A percentile compares a stretch with the other conserved stretches of the same genome.
Conservation (phyloP, 2,329 filamentous ascomycete genomes). For the Ophiocordyceps australis region DNA sequence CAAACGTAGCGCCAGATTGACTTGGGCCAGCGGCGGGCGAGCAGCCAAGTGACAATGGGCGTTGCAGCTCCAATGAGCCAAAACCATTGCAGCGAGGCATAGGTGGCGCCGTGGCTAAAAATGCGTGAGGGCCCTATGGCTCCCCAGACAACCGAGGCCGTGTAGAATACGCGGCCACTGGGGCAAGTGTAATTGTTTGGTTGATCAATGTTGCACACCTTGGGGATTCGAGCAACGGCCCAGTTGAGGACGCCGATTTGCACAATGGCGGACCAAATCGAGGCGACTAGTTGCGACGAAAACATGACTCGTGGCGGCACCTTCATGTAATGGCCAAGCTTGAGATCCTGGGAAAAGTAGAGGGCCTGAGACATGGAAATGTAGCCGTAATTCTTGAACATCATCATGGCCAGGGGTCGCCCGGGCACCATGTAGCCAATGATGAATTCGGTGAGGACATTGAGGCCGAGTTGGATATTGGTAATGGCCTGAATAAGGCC, state of each 20-base stretch:
- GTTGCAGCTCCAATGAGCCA: slow-evolving; percentile 48
- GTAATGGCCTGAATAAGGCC: slow-evolving; percentile 44
- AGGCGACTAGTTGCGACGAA: slow-evolving; percentile 37
- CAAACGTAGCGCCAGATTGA: slow-evolving; percentile 47
- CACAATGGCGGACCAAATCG: slow-evolving; percentile 41
- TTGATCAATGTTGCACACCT: slow-evolving; percentile 37
- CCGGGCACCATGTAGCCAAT: slow-evolving; percentile 58
- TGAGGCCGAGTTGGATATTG: slow-evolving; percentile 46
- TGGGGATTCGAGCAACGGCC: slow-evolving; percentile 41
- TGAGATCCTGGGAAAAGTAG: slow-evolving; percentile 47
- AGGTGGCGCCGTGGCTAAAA: slow-evolving; percentile 45
- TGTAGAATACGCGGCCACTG: slow-evolving; percentile 41
- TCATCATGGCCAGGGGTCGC: slow-evolving; percentile 54
- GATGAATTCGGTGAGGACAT: slow-evolving; percentile 56
- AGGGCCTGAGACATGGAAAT: slow-evolving; percentile 49
- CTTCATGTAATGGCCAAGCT: slow-evolving; percentile 53
- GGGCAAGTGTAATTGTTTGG: slow-evolving; percentile 39
- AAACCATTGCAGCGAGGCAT: slow-evolving; percentile 49
- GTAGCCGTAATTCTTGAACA: slow-evolving; percentile 61
- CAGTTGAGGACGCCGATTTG: slow-evolving; percentile 50
- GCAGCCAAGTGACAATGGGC: slow-evolving; percentile 44
- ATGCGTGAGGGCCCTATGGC: slow-evolving; percentile 53
- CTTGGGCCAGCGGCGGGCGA: slow-evolving; percentile 42
- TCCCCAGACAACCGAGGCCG: slow-evolving; percentile 55
- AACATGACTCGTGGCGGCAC: slow-evolving; percentile 45